phyloP scores from a whole-genome alignment of 2,329 filamentous ascomycete genomes.

The Fusarium sp. region DNA sequence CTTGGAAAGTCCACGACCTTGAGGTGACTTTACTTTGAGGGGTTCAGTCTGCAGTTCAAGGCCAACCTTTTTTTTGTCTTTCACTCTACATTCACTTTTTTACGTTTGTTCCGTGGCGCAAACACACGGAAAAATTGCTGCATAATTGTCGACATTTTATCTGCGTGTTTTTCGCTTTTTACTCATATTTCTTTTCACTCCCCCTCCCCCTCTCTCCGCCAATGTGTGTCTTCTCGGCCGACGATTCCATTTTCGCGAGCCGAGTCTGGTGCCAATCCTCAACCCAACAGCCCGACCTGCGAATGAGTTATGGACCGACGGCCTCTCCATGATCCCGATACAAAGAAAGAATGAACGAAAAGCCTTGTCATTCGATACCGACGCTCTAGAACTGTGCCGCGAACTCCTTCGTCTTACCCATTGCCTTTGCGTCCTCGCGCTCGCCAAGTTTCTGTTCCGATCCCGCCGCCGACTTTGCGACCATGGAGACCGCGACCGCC shows the following conservation, averaged over 20 bases:
- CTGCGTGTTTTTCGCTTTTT: slow-evolving; percentile 21
- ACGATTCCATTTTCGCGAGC: slow-evolving; percentile 56
- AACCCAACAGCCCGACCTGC: slow-evolving; percentile 44
- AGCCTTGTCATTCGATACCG: slow-evolving; percentile 47
- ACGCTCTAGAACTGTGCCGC: slow-evolving; percentile 40
- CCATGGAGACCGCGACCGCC: slow-evolving; percentile 42
- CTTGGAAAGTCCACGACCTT: slow-evolving; percentile 21
- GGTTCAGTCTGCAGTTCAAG: slow-evolving; percentile 3
- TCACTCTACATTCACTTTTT: slow-evolving; percentile 17
- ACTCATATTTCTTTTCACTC: slow-evolving; percentile 1
- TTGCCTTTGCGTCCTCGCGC: slow-evolving; percentile 29
- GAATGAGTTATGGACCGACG: slow-evolving; percentile 55
- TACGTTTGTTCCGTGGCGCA: slow-evolving; percentile 36
- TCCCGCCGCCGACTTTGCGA: slow-evolving; percentile 28
- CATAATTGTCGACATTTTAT: slow-evolving; percentile 16
- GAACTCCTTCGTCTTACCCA: slow-evolving; percentile 33
- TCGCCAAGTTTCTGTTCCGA: slow-evolving; percentile 25
- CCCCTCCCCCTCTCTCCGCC: slow-evolving; percentile 45
- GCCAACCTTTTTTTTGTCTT: slow-evolving; percentile 21
- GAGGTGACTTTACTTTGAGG: slow-evolving; percentile 18
- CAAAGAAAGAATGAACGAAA: slow-evolving; percentile 56
- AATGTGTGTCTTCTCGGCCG: slow-evolving; percentile 57
- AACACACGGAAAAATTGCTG: slow-evolving; percentile 25
- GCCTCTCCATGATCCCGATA: slow-evolving; percentile 48
- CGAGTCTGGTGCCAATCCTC: slow-evolving; percentile 51